Percentiles rank a stretch among this genome's conserved stretches.
These are phyloP conservation scores for Ogataea haglerorum DNA, from an alignment of 805 yeast genomes.

Conservation along the genomic window DNA sequence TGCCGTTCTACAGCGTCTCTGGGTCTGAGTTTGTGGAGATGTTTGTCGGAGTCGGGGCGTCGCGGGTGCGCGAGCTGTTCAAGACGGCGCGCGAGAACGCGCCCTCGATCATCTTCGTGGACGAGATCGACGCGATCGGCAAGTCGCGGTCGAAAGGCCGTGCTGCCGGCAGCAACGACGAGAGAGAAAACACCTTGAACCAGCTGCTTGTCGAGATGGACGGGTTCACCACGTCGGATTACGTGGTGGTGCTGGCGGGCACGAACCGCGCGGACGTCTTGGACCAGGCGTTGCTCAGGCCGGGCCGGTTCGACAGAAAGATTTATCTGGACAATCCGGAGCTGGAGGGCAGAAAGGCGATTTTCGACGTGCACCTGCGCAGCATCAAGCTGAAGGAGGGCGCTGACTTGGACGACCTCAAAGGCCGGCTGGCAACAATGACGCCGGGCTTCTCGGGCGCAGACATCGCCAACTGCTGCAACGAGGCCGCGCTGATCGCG, in stretches of 20 bases:
- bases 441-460: constrained; percentile 98
- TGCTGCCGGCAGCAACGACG: constrained; percentile 83
- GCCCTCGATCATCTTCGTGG: constrained; percentile 87
- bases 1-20: constrained; percentile 85
- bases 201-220: constrained; percentile 95
- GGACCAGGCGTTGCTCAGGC: constrained; percentile 87
- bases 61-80: constrained; percentile 89
- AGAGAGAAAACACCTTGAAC: constrained; percentile 88
- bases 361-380: constrained; percentile 74
- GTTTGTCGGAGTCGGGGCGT: constrained; percentile 97
- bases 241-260: constrained; percentile 92
- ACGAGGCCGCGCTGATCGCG: constrained; percentile 91
- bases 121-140: constrained; percentile 96
- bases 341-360: constrained; percentile 82
- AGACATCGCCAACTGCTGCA: constrained; percentile 91
- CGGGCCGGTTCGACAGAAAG: constrained; percentile 93
- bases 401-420: constrained; percentile 53
- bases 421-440: constrained; percentile 83
- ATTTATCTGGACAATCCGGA: constrained; percentile 84
- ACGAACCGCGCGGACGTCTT: constrained; percentile 90
- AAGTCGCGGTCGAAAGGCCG: constrained; percentile 72
- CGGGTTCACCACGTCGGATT: constrained; percentile 84
- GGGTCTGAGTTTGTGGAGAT: constrained; percentile 96
- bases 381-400: constrained; percentile 49
- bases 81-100: constrained; percentile 87